phyloP scores from a whole-genome alignment of 2,329 filamentous ascomycete genomes.

The Microdochium trichocladiopsis region DNA sequence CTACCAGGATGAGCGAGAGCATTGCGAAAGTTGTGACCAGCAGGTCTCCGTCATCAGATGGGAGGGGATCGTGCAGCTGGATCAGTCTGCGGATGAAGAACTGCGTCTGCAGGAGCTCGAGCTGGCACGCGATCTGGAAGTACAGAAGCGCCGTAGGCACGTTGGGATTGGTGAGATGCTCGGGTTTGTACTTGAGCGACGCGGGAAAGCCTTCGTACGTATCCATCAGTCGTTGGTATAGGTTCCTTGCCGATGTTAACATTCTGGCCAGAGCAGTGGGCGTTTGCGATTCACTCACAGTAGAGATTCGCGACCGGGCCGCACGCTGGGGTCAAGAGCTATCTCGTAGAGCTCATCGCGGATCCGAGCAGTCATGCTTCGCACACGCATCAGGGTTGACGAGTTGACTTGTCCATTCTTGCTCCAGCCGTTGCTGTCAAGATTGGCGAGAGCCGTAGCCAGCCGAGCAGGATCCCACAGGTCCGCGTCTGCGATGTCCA shows the following conservation, averaged over 20 bases:
- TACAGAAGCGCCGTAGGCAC: constrained; percentile 26
- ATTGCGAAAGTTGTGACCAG: constrained; percentile 34
- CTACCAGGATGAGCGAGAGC: constrained; percentile 31
- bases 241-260: constrained; percentile 12
- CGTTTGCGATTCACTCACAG: constrained; percentile 3
- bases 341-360: constrained; percentile 52
- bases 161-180: constrained; percentile 22
- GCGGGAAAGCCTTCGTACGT: constrained; percentile 22
- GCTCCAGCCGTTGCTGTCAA: constrained; percentile 45
- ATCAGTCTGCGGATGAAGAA: constrained; percentile 48
- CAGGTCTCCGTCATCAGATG: constrained; percentile 23
- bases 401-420: constrained; percentile 31
- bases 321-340: constrained; percentile 31
- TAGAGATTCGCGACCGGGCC: constrained; percentile 24
- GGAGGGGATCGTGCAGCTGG: constrained; percentile 25
- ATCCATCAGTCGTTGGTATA: constrained; percentile 20
- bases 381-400: constrained; percentile 37
- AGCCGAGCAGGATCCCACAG: constrained; percentile 17
- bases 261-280: background rate
- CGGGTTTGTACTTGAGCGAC: constrained; percentile 25
- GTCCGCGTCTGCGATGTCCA: constrained; percentile 44
- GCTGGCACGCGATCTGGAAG: constrained; percentile 32
- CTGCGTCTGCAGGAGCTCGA: constrained; percentile 44
- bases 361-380: constrained; percentile 36
- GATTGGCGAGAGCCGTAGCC: background rate